Base-by-base conservation (phyloP, 176 grass and related monocot species). In the Paspalum vaginatum region DNA sequence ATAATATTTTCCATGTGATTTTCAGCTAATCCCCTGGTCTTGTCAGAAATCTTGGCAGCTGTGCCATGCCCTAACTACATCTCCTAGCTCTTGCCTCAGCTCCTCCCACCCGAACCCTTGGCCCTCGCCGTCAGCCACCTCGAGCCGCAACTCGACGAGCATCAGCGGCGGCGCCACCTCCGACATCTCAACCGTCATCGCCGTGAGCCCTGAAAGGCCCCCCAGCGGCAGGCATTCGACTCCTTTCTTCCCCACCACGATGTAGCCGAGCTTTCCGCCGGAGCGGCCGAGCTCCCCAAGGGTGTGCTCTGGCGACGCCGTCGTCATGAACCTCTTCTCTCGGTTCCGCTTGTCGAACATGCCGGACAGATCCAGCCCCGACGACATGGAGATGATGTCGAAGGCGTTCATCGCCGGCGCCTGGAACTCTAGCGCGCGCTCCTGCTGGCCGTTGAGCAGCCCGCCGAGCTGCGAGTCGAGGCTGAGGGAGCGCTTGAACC, bases 401-500 rank as follows among this genome's bases (percentile, higher is more conserved):
- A 97, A 97, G 6, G 94, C 94, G 75, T 94, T 97, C 57, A 91
- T 24, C 9, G 79, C 25, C 41, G 84, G 63, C 26, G 81, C 68
- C 46, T 11, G 75, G 65, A 89, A 85, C 48, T 44, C 58, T 20
- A 80, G 32, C 21, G 79, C 52, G 25, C 81, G 75, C 61, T 84
- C 87, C 38, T 62, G 75, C 76, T 24, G 16, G 69, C 76, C 76
- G 61, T 84, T 27, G 16, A 88, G 53, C 60, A 93, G 72, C 9
- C 81, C 76, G 41, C 55, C 79, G 58, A 97, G 82, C 78, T 92
- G 91, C 8, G 94, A 97, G 87, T 94, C 94, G 5, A 97, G 20
- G 79, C 87, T 94, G 64, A 90, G 80, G 0, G 94, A 94, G 9
- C 94, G 84, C 72, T 92, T 97, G 63, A 97, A 86, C 94, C 94